Conservation (phyloP, 352 stramenopile genomes). For the Phytopythium helicoides region DNA sequence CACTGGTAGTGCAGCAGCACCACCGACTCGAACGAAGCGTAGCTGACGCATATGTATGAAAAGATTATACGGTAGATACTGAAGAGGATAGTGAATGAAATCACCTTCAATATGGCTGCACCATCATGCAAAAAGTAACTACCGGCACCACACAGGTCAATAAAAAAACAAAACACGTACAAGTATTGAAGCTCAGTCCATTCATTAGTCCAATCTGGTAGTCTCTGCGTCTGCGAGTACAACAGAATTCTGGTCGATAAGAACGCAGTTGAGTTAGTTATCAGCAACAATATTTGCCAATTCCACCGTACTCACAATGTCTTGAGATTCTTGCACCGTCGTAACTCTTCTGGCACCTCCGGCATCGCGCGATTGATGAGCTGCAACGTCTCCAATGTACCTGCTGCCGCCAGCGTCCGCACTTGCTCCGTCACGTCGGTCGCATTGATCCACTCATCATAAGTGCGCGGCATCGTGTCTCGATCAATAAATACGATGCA, state of each 20-base stretch:
- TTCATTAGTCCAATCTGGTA: constrained; percentile 26
- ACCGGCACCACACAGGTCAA: neutral
- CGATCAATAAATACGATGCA: constrained; percentile 40
- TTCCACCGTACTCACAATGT: no score
- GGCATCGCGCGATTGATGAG: constrained; percentile 37
- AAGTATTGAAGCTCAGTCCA: constrained; percentile 28
- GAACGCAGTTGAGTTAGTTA: no score
- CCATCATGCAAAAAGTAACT: neutral
- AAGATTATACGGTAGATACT: constrained; percentile 24
- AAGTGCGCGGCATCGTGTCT: constrained; percentile 17
- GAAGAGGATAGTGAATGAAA: constrained; percentile 26
- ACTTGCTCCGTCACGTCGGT: constrained; percentile 29
- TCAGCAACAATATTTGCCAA: no score
- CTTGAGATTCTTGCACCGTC: constrained; percentile 23
- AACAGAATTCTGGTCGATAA: constrained; percentile 27
- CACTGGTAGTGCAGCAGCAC: constrained; percentile 16
- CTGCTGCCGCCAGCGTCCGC: constrained; percentile 18
- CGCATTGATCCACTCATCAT: constrained; percentile 30
- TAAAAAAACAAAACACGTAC: constrained; percentile 10
- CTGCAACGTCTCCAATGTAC: constrained; percentile 33
- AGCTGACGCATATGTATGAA: constrained; percentile 39
- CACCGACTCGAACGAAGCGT: constrained; percentile 33
- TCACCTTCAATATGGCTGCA: constrained; percentile 30
- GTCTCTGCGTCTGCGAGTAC: constrained; percentile 23
- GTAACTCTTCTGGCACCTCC: constrained; percentile 26